Percentiles rank a stretch among this genome's conserved stretches.
phyloP scores from a whole-genome alignment of 2,329 filamentous ascomycete genomes.

The Fusarium sp. region DNA sequence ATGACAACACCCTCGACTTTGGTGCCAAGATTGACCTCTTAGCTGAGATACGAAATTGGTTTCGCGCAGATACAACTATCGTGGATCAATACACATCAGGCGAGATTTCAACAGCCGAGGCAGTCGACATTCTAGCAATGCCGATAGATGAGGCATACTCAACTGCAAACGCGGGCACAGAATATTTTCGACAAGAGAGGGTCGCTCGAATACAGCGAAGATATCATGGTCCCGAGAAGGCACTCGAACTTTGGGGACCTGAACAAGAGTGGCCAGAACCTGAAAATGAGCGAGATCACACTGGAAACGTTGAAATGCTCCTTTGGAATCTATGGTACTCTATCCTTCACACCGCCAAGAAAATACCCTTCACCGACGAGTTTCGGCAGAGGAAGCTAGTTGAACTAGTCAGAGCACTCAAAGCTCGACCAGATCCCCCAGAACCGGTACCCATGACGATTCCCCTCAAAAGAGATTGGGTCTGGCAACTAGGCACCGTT shows the following conservation, averaged over 20 bases:
- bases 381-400: neutral
- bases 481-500: neutral
- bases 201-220: neutral
- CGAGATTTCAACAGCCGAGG: accelerated
- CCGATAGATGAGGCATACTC: neutral
- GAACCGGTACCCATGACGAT: neutral
- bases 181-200: neutral
- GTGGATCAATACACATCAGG: neutral
- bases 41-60: neutral
- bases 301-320: neutral
- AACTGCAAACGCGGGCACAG: neutral
- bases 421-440: neutral
- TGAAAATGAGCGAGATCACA: neutral
- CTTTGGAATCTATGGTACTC: conserved; percentile 1
- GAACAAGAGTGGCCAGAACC: neutral
- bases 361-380: neutral
- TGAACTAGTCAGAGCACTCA: neutral
- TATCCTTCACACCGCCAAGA: neutral
- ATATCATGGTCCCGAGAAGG: neutral
- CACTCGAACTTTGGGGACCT: neutral
- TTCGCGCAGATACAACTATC: neutral
- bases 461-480: neutral
- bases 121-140: neutral
- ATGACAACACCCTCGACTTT: neutral
- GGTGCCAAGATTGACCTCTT: neutral